Evolutionary conservation across 352 stramenopile genomes (phyloP), one percentile per base, ranked within the genome.

Genomic region (Phytophthora podocarpi): DNA sequence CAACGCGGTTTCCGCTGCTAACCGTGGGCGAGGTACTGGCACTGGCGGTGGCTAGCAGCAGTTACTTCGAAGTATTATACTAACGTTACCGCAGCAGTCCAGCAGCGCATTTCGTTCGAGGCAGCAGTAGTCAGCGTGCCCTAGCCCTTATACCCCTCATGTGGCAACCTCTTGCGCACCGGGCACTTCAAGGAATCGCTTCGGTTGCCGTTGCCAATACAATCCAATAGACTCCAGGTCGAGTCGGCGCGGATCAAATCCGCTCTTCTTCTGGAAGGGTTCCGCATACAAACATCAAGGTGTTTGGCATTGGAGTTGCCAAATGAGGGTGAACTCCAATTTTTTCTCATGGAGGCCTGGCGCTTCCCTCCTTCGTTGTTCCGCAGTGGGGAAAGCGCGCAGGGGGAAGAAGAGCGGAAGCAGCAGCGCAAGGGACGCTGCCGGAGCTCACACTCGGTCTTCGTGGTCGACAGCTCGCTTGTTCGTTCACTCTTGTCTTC

Each of bases 361-460:
- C 23, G 24, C 28, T 43, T 18, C 53, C 13, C 39, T 16, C 20
- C n/a, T 26, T 45, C 10, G 20, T 50, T 53, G 61, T 60, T 64
- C 61, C 59, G 30, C 60, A 76, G 67, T 72, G 67, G 47, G 57
- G 62, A 70, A 76, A 66, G 53, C 46, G 52, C 21, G 39, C 35
- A 31, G 59, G 30, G 27, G 35, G 62, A 65, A 66, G 48, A 59
- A 72, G 60, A 63, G 60, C 49, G 54, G 60, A 67, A 67, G 59
- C 34, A 51, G 43, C n/a, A 40, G 20, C 28, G 16, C 31, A 36
- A 31, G 16, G 12, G 41, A 48, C 53, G 32, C 23, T 24, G 24
- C 30, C 9, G 18, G 36, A 31, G 46, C 28, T 62, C 34, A 28
- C 21, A 47, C 42, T 55, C 36, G 20, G 36, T 36, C 51, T 59